phyloP scores from a whole-genome alignment of 2,329 filamentous ascomycete genomes.

The Sporothrix luriei region DNA sequence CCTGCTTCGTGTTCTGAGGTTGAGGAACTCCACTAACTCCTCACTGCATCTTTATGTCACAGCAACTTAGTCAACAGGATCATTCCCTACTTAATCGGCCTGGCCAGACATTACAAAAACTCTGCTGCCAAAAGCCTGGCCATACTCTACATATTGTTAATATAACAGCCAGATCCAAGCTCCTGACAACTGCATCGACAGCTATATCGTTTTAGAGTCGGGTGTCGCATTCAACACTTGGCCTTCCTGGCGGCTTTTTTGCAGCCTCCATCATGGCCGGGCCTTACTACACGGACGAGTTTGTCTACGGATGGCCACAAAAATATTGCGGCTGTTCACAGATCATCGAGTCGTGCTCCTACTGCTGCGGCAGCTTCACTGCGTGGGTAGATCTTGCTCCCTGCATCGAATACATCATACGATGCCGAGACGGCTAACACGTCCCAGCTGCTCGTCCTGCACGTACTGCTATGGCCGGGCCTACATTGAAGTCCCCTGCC shows the following conservation, averaged over 20 bases:
- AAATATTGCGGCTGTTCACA: slow-evolving; percentile 34
- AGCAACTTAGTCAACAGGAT: neutral
- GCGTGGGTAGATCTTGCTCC: slow-evolving; percentile 26
- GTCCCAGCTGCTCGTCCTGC: slow-evolving; percentile 30
- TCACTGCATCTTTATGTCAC: no score
- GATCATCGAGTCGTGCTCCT: slow-evolving; percentile 33
- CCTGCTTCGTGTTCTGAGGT: no score
- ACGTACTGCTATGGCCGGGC: slow-evolving; percentile 32
- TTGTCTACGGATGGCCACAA: slow-evolving; percentile 34
- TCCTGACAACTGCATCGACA: neutral
- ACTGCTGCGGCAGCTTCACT: slow-evolving; percentile 35
- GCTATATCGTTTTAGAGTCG: neutral
- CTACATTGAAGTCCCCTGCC: slow-evolving; percentile 32
- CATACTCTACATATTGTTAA: neutral
- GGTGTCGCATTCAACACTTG: neutral
- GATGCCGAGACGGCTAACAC: no score
- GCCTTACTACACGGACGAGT: slow-evolving; percentile 29
- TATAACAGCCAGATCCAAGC: neutral
- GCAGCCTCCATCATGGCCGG: slow-evolving; percentile 16
- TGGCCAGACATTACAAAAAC: neutral
- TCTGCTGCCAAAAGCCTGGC: neutral
- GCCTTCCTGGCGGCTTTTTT: neutral
- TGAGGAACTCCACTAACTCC: no score
- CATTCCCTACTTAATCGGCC: neutral
- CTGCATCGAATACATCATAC: no score